A percentile compares a stretch with the other conserved stretches of the same genome.
Evolutionary conservation across 768 basidiomycete genomes (phyloP).

Genomic region (Pleurotus cornucopiae): DNA sequence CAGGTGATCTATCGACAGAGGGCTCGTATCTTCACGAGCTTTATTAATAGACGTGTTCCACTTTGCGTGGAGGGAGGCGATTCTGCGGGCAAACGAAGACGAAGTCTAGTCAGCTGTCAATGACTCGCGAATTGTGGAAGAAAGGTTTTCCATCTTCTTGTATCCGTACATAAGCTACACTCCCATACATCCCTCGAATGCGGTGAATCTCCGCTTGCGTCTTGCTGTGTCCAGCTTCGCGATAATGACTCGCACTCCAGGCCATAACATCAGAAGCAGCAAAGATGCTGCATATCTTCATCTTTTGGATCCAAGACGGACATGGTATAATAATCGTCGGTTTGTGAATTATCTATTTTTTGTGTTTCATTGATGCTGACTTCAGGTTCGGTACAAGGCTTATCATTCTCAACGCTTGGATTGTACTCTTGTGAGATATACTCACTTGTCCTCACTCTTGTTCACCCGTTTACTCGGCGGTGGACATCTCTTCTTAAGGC

Average conservation of each 20-base stretch:
- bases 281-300: background rate
- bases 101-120: background rate
- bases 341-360: background rate
- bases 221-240: background rate
- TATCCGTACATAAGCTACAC: background rate
- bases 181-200: background rate
- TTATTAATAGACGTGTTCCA: too few species aligned
- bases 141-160: background rate
- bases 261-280: background rate
- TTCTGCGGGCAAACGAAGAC: background rate
- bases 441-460: background rate
- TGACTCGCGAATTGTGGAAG: background rate
- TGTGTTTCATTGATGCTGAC: background rate
- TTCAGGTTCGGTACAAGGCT: background rate
- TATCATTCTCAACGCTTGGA: background rate
- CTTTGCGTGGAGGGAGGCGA: background rate
- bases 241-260: background rate
- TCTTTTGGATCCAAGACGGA: background rate
- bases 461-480: background rate
- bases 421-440: background rate
- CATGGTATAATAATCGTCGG: background rate
- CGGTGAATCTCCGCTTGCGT: background rate
- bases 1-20: too few species aligned
- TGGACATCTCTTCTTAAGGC: background rate
- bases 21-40: too few species aligned